Conservation (phyloP, 2,329 filamentous ascomycete genomes). For the Penicillium psychrosexuale region DNA sequence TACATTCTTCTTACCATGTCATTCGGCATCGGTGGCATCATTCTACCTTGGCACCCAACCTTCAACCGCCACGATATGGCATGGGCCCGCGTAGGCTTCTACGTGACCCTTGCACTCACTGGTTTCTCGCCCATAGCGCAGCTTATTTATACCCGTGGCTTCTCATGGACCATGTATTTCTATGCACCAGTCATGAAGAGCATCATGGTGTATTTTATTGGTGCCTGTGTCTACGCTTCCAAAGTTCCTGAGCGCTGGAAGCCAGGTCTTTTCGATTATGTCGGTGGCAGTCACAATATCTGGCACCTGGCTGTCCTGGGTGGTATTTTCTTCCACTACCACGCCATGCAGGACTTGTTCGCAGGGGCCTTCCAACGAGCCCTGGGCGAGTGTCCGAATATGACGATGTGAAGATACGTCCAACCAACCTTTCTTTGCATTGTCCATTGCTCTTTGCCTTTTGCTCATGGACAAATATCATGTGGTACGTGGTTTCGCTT, state of each 20-base stretch:
- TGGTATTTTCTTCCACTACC: constrained; percentile 96
- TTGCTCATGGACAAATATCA: constrained; percentile 13
- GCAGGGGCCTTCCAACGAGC: constrained; percentile 69
- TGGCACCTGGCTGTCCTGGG: constrained; percentile 95
- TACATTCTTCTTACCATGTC: constrained; percentile 81
- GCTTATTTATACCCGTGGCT: constrained; percentile 71
- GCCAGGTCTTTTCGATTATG: constrained; percentile 91
- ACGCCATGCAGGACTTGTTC: constrained; percentile 94
- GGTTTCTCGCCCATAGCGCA: constrained; percentile 88
- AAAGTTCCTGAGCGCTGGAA: constrained; percentile 91
- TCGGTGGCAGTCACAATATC: constrained; percentile 92
- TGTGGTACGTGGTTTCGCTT: neutral
- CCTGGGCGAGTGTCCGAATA: constrained; percentile 45
- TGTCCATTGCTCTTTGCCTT: constrained; percentile 3
- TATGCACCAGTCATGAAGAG: constrained; percentile 86
- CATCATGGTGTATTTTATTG: constrained; percentile 77
- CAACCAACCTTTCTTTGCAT: constrained; percentile 1
- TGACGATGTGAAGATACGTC: constrained; percentile 22
- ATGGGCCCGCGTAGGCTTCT: constrained; percentile 89
- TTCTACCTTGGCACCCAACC: constrained; percentile 90
- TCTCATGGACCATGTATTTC: constrained; percentile 80
- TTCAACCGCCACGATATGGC: constrained; percentile 93
- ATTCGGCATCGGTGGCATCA: constrained; percentile 80
- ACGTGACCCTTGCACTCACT: constrained; percentile 78
- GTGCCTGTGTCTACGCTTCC: constrained; percentile 83